phyloP scores from a whole-genome alignment of 2,329 filamentous ascomycete species.

The Polytolypa hystricis region DNA sequence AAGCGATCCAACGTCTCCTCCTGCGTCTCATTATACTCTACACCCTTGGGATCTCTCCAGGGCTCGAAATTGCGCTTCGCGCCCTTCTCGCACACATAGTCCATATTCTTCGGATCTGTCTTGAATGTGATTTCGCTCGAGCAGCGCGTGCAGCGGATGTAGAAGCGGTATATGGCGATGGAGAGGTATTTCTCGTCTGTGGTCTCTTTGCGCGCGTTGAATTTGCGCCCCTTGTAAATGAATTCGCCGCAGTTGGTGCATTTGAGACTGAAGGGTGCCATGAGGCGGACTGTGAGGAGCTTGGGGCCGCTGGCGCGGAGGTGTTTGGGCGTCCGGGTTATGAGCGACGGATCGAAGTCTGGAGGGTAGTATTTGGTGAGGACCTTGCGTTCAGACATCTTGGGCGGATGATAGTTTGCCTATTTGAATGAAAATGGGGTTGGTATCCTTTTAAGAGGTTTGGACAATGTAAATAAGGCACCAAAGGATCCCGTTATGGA shows the following conservation, averaged over 20 bases:
- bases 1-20: slow-evolving; percentile 77
- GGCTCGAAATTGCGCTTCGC: slow-evolving; percentile 90
- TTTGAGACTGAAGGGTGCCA: slow-evolving; percentile 78
- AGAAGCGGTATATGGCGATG: slow-evolving; percentile 82
- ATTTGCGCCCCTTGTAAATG: slow-evolving; percentile 88
- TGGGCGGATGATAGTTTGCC: too few relatives aligned
- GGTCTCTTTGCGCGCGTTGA: slow-evolving; percentile 90
- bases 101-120: slow-evolving; percentile 86
- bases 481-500: too few relatives aligned
- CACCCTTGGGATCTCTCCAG: slow-evolving; percentile 60
- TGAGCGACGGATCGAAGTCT: slow-evolving; percentile 81
- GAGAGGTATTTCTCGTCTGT: slow-evolving; percentile 81
- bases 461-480: too few relatives aligned
- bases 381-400: slow-evolving; percentile 81
- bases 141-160: slow-evolving; percentile 81
- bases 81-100: slow-evolving; percentile 71
- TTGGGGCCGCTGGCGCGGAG: slow-evolving; percentile 57
- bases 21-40: slow-evolving; percentile 60
- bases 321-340: slow-evolving; percentile 54
- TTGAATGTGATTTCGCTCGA: slow-evolving; percentile 81
- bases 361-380: slow-evolving; percentile 54
- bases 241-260: slow-evolving; percentile 63
- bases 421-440: too few relatives aligned
- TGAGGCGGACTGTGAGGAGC: slow-evolving; percentile 75
- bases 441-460: too few relatives aligned